Base-by-base conservation (phyloP, 352 stramenopile genomes). In the Globisporangium paroecandrum region DNA sequence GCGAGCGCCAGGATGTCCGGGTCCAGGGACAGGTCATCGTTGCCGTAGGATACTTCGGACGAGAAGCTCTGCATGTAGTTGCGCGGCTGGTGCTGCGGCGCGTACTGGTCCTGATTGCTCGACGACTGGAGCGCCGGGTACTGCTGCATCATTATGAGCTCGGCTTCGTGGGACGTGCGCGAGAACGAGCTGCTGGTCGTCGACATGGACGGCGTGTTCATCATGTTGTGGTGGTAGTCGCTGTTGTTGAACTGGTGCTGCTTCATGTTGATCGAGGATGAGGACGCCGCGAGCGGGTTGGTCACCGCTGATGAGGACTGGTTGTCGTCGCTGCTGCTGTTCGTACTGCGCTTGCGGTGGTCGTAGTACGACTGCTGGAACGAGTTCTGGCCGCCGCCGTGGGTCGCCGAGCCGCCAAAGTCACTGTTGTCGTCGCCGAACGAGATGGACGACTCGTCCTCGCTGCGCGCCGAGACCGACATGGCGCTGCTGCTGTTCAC, bases 151-250 rank as follows among this genome's bases (percentile, higher is more conserved):
- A 66, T 29, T 13, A 55, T 15, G 38, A 36, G 47, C 56, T 32
- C 69, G 51, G 22, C 73, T 6, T 81, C 74, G 22, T 69, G 65
- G 29, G 71, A 81, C 24, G 75, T 71, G 65, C 69, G 71, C 29
- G 80, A 85, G 53, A 87, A 85, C 13, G 80, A 81, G 56, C 80
- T 90, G 64, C 80, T 89, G 0, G 71, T 70, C 7, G 77, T 87
- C n/a, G 82, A 90, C 71, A 88, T 81, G 15, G 80, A 89, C 60
- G 82, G 62, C 59, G 66, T 66, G 49, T 41, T 68, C 53, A 43
- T 57, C 8, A 43, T 24, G n/a, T 36, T 66, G 51, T 71, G 51
- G 53, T 66, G 60, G 68, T n/a, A 68, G 62, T 66, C 66, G 68
- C 15, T 73, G 66, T 38, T 74, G 62, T 73, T 70, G 43, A 51